phyloP scores from a whole-genome alignment of 2,329 filamentous ascomycete species.

The Alternaria triticina region DNA sequence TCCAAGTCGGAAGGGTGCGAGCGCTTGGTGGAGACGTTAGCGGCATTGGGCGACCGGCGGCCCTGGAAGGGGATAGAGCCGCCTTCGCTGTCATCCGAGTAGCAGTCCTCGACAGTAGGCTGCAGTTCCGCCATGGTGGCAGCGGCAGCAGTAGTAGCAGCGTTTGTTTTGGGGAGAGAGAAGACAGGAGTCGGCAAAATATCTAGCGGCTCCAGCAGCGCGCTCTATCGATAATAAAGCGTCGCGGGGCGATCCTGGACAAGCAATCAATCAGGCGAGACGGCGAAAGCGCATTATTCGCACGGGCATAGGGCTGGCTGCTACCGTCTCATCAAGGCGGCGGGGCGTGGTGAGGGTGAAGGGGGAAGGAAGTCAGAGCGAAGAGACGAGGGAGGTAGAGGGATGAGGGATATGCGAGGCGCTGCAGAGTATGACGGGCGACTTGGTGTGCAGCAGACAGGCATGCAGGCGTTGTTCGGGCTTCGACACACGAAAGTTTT shows the following conservation, averaged over 20 bases:
- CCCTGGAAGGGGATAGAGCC: conserved; percentile 43
- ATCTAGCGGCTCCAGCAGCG: conserved; percentile 26
- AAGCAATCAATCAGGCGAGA: conserved; percentile 28
- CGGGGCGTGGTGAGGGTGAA: conserved; percentile 3
- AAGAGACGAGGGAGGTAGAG: conserved; percentile 10
- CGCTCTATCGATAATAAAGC: conserved; percentile 23
- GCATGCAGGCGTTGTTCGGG: conserved; percentile 29
- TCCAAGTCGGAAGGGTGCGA: conserved; percentile 49
- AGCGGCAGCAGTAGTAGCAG: conserved; percentile 6
- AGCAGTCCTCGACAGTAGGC: conserved; percentile 49
- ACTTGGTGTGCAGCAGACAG: conserved; percentile 18
- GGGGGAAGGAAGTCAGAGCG: background rate
- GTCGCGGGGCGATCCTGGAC: conserved; percentile 22
- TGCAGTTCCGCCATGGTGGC: conserved; percentile 34
- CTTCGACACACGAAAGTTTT: conserved; percentile 26
- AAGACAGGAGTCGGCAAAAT: conserved; percentile 17
- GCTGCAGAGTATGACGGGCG: conserved; percentile 20
- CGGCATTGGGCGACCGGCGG: conserved; percentile 54
- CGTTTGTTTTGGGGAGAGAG: conserved; percentile 8
- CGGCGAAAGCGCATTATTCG: conserved; percentile 20
- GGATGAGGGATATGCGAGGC: conserved; percentile 20
- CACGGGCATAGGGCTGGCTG: conserved; percentile 2
- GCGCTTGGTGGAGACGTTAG: conserved; percentile 59
- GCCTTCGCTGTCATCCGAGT: conserved; percentile 47
- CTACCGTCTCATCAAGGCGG: conserved; percentile 18